Evolutionary conservation across 2,329 filamentous ascomycete genomes (phyloP).

Genomic region (Monosporascus cannonballus): DNA sequence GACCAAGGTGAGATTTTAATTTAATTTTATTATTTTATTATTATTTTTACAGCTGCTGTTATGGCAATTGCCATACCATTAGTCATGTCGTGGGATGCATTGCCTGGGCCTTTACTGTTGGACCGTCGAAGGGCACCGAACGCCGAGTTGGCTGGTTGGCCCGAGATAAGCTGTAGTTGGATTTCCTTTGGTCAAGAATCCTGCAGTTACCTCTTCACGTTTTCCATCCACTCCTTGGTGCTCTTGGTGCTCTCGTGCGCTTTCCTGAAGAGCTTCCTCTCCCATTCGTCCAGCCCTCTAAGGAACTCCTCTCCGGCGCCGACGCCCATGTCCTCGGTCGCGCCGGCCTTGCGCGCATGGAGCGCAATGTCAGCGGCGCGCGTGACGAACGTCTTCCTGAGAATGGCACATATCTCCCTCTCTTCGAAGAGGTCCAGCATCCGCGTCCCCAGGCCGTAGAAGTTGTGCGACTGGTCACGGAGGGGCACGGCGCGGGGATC

Average conservation of each 20-base stretch:
- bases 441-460: conserved; percentile 77
- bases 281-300: conserved; percentile 82
- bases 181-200: too few species aligned
- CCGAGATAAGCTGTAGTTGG: too few species aligned
- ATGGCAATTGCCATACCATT: too few species aligned
- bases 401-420: conserved; percentile 64
- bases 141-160: too few species aligned
- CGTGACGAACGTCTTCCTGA: conserved; percentile 73
- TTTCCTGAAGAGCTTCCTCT: conserved; percentile 68
- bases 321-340: conserved; percentile 51
- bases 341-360: conserved; percentile 79
- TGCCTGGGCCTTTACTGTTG: too few species aligned
- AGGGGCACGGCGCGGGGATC: conserved; percentile 82
- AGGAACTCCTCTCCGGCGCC: conserved; percentile 71
- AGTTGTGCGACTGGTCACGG: conserved; percentile 76
- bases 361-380: conserved; percentile 79
- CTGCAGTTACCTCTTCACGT: conserved; percentile 37
- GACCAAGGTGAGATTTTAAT: too few species aligned
- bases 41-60: too few species aligned
- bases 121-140: too few species aligned
- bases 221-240: conserved; percentile 64
- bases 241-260: conserved; percentile 69
- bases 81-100: too few species aligned
- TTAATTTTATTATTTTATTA: too few species aligned
- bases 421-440: conserved; percentile 92